Evolutionary conservation across 768 basidiomycete species (phyloP), one percentile per base, ranked within the genome.

Genomic region (Leucosporidium yakuticum): DNA sequence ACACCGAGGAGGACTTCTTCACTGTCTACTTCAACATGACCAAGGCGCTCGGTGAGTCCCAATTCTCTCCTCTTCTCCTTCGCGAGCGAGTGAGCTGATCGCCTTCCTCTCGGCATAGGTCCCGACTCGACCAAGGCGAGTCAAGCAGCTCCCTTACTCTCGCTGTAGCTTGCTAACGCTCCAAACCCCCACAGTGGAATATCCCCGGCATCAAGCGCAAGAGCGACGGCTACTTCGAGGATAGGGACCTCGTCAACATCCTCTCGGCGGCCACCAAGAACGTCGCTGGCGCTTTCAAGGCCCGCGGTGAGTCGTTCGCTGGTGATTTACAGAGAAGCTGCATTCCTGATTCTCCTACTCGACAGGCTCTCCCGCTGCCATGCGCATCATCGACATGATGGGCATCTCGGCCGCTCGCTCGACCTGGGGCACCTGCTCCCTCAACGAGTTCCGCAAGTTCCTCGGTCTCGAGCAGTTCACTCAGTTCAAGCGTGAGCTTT

Each of bases 351-450:
- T 23, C 25, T 23, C 8, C 21, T 23, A 27, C 6, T 8, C 23
- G 11, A 23, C 50, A 51, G 50, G 12, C 54, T 55, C 63, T 20
- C 69, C 70, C 44, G 60, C 50, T 15, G 59, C 58, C 29, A 65
- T 71, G 60, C 25, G 55, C 19, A 50, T 47, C 58, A 29, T 59
- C 39, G 58, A 59, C n/a, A 15, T 44, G 19, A 19, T 59, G 32
- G 58, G 58, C 8, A 71, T 71, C 66, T 27, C 51, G 11, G n/a
- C 29, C 2, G 54, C 70, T 23, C 60, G 70, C 23, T 55, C 25
- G 27, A 47, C 48, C 9, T 71, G 70, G 70, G 29, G 32, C 4
- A 39, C 25, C n/a, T 89, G 88, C 76, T 86, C 77, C 19, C 59
- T 79, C n/a, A 79, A 79, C 67, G 17, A 34, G 21, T 70, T 61